A percentile compares a stretch with the other conserved stretches of the same genome.
Conservation (phyloP, 345 rosid species). For the Eutrema heterophyllum region DNA sequence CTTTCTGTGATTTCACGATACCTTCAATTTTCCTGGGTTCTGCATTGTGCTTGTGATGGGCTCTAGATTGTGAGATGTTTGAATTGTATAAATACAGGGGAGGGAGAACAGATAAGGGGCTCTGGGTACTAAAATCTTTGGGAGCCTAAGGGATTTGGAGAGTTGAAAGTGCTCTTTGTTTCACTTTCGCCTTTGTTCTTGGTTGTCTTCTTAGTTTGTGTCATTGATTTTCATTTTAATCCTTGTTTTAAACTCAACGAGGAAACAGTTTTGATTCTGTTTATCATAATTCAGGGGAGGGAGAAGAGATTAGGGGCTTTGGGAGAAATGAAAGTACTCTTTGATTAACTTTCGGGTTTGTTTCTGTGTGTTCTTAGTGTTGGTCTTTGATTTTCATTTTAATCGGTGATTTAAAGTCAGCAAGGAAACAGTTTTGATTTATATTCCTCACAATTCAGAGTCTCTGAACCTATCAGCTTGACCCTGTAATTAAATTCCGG, state of each 20-base stretch:
- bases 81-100: neutral
- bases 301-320: neutral
- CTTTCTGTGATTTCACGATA: neutral
- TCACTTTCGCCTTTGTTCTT: neutral
- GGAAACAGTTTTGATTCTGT: neutral
- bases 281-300: constrained; percentile 3
- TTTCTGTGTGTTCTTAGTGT: neutral
- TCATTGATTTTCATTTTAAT: neutral
- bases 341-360: neutral
- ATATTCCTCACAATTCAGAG: neutral
- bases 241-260: neutral
- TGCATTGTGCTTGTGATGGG: neutral
- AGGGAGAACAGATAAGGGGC: neutral
- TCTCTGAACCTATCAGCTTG: neutral
- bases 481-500: neutral
- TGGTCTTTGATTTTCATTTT: neutral
- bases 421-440: neutral
- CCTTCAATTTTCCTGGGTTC: neutral
- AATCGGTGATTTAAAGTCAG: neutral
- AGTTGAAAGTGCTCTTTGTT: neutral
- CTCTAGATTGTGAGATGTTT: neutral
- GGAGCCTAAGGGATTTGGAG: neutral
- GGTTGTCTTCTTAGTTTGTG: neutral
- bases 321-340: neutral
- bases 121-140: neutral